Evolutionary conservation across 1,284 basidiomycete genomes (phyloP), one percentile per base, ranked within the genome.

Genomic region (Phellopilus nigrolimitatus): DNA sequence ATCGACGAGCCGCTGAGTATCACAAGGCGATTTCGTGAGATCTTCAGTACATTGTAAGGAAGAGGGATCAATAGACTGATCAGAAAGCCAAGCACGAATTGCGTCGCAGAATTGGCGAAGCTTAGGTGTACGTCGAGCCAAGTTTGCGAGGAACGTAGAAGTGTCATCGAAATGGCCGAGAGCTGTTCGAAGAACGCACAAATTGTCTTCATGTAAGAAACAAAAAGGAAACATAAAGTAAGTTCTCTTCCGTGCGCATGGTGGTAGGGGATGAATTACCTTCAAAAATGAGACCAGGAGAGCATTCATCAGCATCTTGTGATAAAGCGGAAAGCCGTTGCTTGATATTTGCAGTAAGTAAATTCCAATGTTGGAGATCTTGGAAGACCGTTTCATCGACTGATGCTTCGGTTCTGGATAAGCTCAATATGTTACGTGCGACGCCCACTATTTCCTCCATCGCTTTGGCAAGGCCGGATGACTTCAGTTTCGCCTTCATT

Each of bases 351-450:
- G 12, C 31, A 10, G 33, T 24, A 8, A 22, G 17, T 22, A 24
- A 37, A 12, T 44, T 45, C 49, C 49, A 51, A 13, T 19, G 31
- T n/a, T 33, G 49, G 6, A 51, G 27, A 10, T 42, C 33, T 37
- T 22, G 13, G 13, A 44, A n/a, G n/a, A 17, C n/a, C 2, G 31
- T 31, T n/a, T 22, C 22, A 10, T 44, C n/a, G 12, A 51, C 17
- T 6, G 49, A 4, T 17, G 33, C 9, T 10, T 6, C 7, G 33
- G 25, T 17, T 28, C 34, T 27, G 22, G 34, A 45, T n/a, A 45
- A 21, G 1, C 9, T 25, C 13, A 21, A 21, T n/a, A 51, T n/a
- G 21, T 44, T 45, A 19, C 15, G 13, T 17, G 41, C 36, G n/a
- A 51, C 22, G 15, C 21, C n/a, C 10, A 28, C 6, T 8, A 51